Evolutionary conservation across 192 early-diverging fungal genomes (phyloP).

Genomic region (Linnemannia hyalina): DNA sequence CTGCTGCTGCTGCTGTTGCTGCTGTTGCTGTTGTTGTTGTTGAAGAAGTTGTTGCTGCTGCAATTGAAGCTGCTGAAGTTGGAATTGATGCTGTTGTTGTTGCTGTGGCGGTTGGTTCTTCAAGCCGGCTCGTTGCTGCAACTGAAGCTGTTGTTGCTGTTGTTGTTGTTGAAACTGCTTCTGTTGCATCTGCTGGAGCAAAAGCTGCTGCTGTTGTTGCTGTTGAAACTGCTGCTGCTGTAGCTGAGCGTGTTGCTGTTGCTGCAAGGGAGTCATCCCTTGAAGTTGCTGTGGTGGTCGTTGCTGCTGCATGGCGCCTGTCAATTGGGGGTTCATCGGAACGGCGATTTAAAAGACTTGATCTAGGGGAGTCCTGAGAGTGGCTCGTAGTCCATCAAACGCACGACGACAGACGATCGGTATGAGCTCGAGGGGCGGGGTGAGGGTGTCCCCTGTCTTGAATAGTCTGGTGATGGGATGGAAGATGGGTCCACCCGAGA

Average conservation of each 20-base stretch:
- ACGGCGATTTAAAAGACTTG: background rate
- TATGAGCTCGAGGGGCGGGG: background rate
- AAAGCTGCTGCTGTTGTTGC: conserved; percentile 3
- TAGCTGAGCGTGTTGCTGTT: conserved; percentile 5
- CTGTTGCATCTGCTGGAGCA: conserved; percentile 13
- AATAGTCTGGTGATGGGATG: background rate
- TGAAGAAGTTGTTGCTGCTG: conserved; percentile 29
- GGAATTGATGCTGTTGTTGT: conserved; percentile 24
- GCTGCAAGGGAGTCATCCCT: background rate
- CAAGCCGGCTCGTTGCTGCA: conserved; percentile 9
- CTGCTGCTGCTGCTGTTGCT: conserved; percentile 19
- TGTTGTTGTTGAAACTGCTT: conserved; percentile 14
- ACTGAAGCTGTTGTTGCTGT: conserved; percentile 6
- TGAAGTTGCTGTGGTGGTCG: conserved; percentile 6
- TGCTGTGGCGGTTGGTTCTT: conserved; percentile 36
- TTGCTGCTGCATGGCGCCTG: conserved; percentile 11
- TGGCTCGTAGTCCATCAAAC: background rate
- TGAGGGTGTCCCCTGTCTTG: background rate
- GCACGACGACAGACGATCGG: background rate
- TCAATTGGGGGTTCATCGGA: background rate
- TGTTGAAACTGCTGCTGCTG: conserved; percentile 10
- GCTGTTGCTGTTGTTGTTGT: conserved; percentile 5
- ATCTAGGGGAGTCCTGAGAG: background rate
- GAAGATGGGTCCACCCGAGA: background rate
- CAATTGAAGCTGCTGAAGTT: conserved; percentile 16